Base-by-base conservation (phyloP, 2,329 filamentous ascomycete species). In the Ophiostoma triangulosporum region DNA sequence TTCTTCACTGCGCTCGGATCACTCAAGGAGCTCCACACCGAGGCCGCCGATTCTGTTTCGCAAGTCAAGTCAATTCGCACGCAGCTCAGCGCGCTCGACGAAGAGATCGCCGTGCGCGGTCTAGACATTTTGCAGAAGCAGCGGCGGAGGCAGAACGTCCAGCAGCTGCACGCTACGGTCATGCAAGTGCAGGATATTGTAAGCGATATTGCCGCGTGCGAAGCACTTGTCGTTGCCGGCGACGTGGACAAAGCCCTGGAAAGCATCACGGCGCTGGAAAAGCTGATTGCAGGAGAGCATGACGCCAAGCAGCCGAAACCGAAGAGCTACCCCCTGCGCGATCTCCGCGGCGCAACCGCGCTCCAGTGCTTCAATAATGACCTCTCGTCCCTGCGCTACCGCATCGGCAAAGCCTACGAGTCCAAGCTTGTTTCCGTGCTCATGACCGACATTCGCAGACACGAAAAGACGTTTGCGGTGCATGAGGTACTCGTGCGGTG, bases 1-100 rank as follows among this genome's bases (percentile, higher is more conserved):
- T 98, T 98, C 67, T 98, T 98, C 63, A 90, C 89, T 0, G 93
- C 93, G 0, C 73, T 98, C 1, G 91, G 93, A 0, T 95, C 90
- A 0, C 72, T 98, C 32, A 85, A 88, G 59, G 88, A 96, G 64
- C 73, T 98, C 11, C 91, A 98, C 65, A 84, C 84, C 0, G 93
- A 98, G 67, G 90, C 93, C 6, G 85, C 89, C 11, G 87, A 94
- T 54, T 97, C 91, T 2, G 90, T 98, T 2, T 76, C 84, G 8
- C 82, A 86, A 57, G 98, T 98, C 56, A 88, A 89, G 63, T 75
- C 77, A 0, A 66, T 98, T 38, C 77, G 93, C 55, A 79, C 81
- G 61, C 91, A 97, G 63, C 71, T 98, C 0, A 76, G 83, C 55
- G 81, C 80, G 36, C 74, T 98, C 6, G 93, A 98, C 64, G 76